These are phyloP conservation scores for Monosiga brevicollis DNA, from an alignment of 78 protist genomes.

Conservation along the genomic window DNA sequence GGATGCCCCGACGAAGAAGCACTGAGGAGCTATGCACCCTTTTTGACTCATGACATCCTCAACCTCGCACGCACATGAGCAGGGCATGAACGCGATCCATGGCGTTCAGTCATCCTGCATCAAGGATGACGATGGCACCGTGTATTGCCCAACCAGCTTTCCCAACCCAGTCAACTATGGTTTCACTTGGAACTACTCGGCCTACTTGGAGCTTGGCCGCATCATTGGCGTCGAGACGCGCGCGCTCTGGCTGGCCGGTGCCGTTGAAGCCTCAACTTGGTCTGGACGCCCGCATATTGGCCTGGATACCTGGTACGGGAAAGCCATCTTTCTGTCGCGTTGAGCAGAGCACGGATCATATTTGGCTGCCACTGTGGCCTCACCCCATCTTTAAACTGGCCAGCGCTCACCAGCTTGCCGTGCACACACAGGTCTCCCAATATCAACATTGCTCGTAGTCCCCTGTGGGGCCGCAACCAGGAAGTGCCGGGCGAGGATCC, in stretches of 20 bases:
- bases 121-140: too few relatives aligned
- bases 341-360: background rate
- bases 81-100: background rate
- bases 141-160: conserved; percentile 22
- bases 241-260: conserved; percentile 22
- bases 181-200: background rate
- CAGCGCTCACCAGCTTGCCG: too few relatives aligned
- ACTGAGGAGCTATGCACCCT: too few relatives aligned
- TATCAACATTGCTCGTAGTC: conserved; percentile 41
- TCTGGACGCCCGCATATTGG: conserved; percentile 2
- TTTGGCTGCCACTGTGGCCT: background rate
- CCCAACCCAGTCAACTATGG: conserved; percentile 10
- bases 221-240: conserved; percentile 24
- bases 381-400: too few relatives aligned
- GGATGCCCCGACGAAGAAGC: too few relatives aligned
- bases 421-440: conserved; percentile 21
- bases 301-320: conserved; percentile 14
- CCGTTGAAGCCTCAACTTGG: background rate
- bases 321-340: background rate
- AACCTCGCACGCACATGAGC: too few relatives aligned
- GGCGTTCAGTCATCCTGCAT: background rate
- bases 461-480: conserved; percentile 51
- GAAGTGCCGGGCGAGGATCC: conserved; percentile 51
- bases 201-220: background rate
- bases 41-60: too few relatives aligned